Conservation (phyloP, 805 yeast species). For the Wilhelminamyces savonicus region DNA sequence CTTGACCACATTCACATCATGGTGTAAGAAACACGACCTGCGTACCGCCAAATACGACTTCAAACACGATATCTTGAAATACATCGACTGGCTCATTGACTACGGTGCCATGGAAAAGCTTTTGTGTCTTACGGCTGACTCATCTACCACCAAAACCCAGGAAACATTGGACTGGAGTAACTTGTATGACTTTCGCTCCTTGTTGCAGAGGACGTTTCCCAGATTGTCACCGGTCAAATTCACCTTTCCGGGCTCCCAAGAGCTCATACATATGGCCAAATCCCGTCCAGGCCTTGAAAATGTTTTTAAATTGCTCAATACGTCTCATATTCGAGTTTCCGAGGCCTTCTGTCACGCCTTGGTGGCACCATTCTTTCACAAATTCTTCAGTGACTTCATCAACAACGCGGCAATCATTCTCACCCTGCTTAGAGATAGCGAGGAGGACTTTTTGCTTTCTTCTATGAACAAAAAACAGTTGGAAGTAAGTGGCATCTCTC, state of each 20-base stretch:
- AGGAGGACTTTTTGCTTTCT: conserved; percentile 65
- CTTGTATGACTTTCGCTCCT: conserved; percentile 59
- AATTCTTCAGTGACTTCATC: conserved; percentile 50
- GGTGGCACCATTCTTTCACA: conserved; percentile 38
- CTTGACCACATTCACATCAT: conserved; percentile 51
- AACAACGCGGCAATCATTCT: conserved; percentile 60
- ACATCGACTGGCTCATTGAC: conserved; percentile 52
- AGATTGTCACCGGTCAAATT: conserved; percentile 46
- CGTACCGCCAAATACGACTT: conserved; percentile 46
- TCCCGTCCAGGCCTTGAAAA: conserved; percentile 18
- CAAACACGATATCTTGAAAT: conserved; percentile 48
- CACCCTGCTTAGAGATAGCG: conserved; percentile 63
- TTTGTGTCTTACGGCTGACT: conserved; percentile 55
- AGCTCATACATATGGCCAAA: conserved; percentile 21
- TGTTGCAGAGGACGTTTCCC: conserved; percentile 64
- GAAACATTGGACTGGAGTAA: conserved; percentile 36
- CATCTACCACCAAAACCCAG: conserved; percentile 30
- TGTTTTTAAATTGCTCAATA: conserved; percentile 26
- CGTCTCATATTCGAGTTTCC: conserved; percentile 11
- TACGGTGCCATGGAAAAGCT: conserved; percentile 69
- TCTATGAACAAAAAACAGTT: conserved; percentile 23
- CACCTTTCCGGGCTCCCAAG: conserved; percentile 39
- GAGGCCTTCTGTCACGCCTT: conserved; percentile 19
- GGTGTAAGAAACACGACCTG: conserved; percentile 52
- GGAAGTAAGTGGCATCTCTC: too few relatives aligned